Evolutionary conservation across 306 rosid genomes (phyloP), one percentile per base, ranked within the genome.

Genomic region (Cicer cuneatum): DNA sequence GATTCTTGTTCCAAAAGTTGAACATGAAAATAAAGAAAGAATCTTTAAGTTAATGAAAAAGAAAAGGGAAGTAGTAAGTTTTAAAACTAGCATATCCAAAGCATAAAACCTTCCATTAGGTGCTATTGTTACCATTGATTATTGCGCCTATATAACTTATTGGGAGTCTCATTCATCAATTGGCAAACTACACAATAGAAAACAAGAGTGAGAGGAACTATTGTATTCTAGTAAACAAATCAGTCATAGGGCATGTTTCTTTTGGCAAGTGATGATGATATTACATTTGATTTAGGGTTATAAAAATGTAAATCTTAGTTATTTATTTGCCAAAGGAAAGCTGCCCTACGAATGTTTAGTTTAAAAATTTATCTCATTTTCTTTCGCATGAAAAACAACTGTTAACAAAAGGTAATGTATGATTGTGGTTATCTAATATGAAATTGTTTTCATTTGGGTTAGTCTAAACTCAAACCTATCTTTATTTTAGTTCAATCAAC

Each of bases 281-380:
- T 7, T 74, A 40, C 10, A 8, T 4, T 37, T 13, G 10, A 45
- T 16, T 43, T 45, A 15, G 13, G 10, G 48, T 9, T 47, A 37
- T 13, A 1, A 1, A 42, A 70, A 59, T 33, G 15, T 56, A 13
- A 62, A 39, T 58, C 37, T 46, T 24, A 46, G 42, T 18, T 14
- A 29, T 46, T 69, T 13, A 52, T 64, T 77, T 73, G 82, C 77
- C 82, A 82, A 82, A 82, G 85, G 82, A 66, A 76, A 82, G 69
- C 72, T 82, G 82, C 48, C 85, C 82, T 72, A 13, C 51, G 72
- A 77, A 42, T 82, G 72, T 51, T 66, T 68, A 54, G 66, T 72
- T 82, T 82, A 82, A 11, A 43, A n/a, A 40, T 51, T 51, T 49
- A 6, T 52, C 8, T 24, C 10, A 1, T 66, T 52, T 62, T 16